phyloP scores from a whole-genome alignment of 2,329 filamentous ascomycete genomes.

The Monosporascus sp. region DNA sequence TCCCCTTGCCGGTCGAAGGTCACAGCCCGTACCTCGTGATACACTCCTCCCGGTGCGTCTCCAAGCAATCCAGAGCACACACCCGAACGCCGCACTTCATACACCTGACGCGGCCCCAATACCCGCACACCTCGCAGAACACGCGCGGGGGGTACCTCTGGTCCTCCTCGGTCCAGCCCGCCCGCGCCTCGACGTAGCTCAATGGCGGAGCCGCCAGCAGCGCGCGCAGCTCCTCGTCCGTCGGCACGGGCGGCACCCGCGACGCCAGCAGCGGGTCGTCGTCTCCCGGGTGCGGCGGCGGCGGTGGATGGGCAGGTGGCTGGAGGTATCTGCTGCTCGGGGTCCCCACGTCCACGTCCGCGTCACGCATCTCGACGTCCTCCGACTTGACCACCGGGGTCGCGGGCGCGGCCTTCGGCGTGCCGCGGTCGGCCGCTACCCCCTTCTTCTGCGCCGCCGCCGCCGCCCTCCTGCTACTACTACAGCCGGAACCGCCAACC shows the following conservation, averaged over 20 bases:
- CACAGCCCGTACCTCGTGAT: slow-evolving; percentile 57
- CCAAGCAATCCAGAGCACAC: slow-evolving; percentile 73
- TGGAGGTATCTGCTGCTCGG: slow-evolving; percentile 3
- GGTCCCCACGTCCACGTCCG: slow-evolving; percentile 8
- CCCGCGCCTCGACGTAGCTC: slow-evolving; percentile 61
- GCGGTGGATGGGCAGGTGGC: slow-evolving; percentile 30
- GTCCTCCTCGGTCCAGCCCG: slow-evolving; percentile 36
- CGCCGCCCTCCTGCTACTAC: slow-evolving; percentile 18
- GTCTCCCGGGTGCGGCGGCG: slow-evolving; percentile 43
- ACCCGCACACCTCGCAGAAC: slow-evolving; percentile 78
- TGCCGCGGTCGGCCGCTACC: not conserved
- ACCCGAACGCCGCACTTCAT: slow-evolving; percentile 72
- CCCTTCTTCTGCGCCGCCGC: slow-evolving; percentile 4
- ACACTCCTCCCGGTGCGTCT: slow-evolving; percentile 67
- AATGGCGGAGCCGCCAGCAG: slow-evolving; percentile 62
- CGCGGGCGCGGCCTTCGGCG: not conserved
- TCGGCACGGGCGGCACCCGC: slow-evolving; percentile 52
- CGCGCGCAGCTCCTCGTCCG: slow-evolving; percentile 57
- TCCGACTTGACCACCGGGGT: slow-evolving; percentile 13
- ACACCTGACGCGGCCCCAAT: slow-evolving; percentile 74
- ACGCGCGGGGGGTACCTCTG: slow-evolving; percentile 50
- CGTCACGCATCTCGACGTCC: slow-evolving; percentile 37
- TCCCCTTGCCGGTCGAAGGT: not conserved
- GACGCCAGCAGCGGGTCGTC: slow-evolving; percentile 54
- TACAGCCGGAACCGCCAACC: not conserved